Evolutionary conservation across 768 basidiomycete genomes (phyloP), one percentile per base, ranked within the genome.

Genomic region (Kwoniella pini): DNA sequence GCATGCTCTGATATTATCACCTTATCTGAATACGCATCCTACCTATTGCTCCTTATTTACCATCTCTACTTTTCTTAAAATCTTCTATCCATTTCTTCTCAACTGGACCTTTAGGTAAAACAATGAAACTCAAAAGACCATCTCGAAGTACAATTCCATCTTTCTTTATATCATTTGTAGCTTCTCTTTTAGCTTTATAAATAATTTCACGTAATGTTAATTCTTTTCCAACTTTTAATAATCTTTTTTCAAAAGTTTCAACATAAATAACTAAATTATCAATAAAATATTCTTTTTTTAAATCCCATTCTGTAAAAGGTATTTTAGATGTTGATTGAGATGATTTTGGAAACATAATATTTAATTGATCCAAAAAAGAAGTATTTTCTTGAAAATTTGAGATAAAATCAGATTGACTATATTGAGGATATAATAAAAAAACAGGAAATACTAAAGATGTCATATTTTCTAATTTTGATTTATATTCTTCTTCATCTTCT

Each of bases 381-480:
- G 90, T 87, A 64, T 88, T 85, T 77, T 97, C 94, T 65, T 86
- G 82, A 79, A 95, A 97, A 50, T 87, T 83, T 13, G 88, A 82
- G 65, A 97, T 88, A 59, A 94, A 83, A 78, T 99, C 96, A 27
- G 94, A 91, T 4, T 86, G 91, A 11, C 87, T 85, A 65, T 92
- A 83, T 75, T 91, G 87, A 5, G 96, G 96, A 78, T 97, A 96
- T 62, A 97, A 83, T 79, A 98, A 88, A 81, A 96, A 90, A 40
- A 88, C 87, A 1, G 96, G 95, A 74, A 96, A 80, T 40, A 81
- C 76, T 63, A 95, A 78, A 12, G 95, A 82, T 0, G 85, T n/a
- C n/a, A n/a, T 86, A 3, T 68, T 45, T 0, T 62, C 77, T 74
- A 78, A 87, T 88, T 69, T 79, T 26, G 62, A 87, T 3, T 26